These are phyloP conservation scores for Truncatella angustata DNA, from an alignment of 2,329 filamentous ascomycete species.

Conservation along the genomic window DNA sequence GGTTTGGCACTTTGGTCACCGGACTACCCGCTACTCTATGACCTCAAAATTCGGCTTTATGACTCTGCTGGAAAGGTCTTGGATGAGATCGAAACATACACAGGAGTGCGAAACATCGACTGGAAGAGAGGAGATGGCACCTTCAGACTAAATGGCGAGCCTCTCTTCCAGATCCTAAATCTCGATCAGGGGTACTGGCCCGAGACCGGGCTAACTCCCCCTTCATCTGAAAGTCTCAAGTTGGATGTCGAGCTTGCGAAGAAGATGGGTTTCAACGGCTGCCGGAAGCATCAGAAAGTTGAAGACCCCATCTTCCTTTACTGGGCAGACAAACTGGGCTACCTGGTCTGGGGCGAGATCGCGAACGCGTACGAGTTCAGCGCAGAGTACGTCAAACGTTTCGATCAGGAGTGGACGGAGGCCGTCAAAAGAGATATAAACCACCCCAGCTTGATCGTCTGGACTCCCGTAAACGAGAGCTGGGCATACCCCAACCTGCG, in stretches of 20 bases:
- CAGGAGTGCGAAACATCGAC: slow-evolving; percentile 58
- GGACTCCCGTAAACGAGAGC: slow-evolving; percentile 64
- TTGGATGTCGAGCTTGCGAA: slow-evolving; percentile 55
- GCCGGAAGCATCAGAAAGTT: slow-evolving; percentile 64
- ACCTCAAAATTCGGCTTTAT: slow-evolving; percentile 51
- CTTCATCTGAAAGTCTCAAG: slow-evolving; percentile 42
- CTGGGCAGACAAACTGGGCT: slow-evolving; percentile 60
- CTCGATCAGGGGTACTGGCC: slow-evolving; percentile 66
- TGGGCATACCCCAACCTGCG: slow-evolving; percentile 64
- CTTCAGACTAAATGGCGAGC: slow-evolving; percentile 57
- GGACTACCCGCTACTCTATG: slow-evolving; percentile 56
- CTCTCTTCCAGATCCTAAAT: slow-evolving; percentile 59
- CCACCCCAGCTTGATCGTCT: slow-evolving; percentile 61
- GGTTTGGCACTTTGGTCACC: slow-evolving; percentile 63
- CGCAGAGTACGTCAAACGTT: slow-evolving; percentile 54
- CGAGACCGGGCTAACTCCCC: slow-evolving; percentile 58
- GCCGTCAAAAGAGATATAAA: slow-evolving; percentile 64
- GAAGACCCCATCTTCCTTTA: slow-evolving; percentile 61
- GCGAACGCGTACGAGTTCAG: slow-evolving; percentile 64
- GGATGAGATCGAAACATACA: slow-evolving; percentile 58
- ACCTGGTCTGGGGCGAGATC: slow-evolving; percentile 64
- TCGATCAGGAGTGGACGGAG: slow-evolving; percentile 64
- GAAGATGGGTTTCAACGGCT: slow-evolving; percentile 63
- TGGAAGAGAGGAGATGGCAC: slow-evolving; percentile 58
- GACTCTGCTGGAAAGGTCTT: slow-evolving; percentile 38